Evolutionary conservation across 192 early-diverging fungal species (phyloP), one percentile per base, ranked within the genome.

Genomic region (Coemansia sp.): DNA sequence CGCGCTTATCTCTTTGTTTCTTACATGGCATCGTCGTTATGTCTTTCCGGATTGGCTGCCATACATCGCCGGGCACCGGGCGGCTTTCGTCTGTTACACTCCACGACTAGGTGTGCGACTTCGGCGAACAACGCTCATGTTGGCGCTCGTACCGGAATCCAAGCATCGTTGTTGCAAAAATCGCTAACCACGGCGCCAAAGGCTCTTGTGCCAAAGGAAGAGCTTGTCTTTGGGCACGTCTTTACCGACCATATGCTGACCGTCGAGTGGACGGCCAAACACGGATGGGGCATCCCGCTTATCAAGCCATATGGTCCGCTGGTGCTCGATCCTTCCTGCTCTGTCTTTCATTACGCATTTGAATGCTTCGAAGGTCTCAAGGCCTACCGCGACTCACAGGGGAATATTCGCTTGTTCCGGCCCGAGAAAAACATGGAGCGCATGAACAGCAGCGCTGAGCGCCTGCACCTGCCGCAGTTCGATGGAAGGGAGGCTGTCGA

Each of bases 341-440:
- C 89, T 33, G 95, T 98, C 14, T 94, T 98, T 70, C 95, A 98
- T 75, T 98, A 98, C 65, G 90, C 88, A 6, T 84, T 95, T 11
- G 92, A 93, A 86, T 98, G 94, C 80, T 96, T 98, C 63, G 95
- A 96, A 78, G 90, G 93, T 20, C 84, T 92, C 80, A 93, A 93
- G 85, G 92, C 94, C 27, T 97, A 97, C 85, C 95, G 94, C 81
- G 95, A 95, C 66, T 89, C 89, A 64, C 59, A 91, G 3, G 93
- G 93, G 24, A 88, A 88, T 59, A 91, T 95, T 62, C 87, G 95
- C 55, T 78, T 98, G 57, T 98, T 98, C 87, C 88, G 95, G n/a
- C 95, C 95, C 6, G 91, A 98, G 46, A 93, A 93, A 92, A 98
- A 98, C 88, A 98, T 98, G 94, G 84, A 84, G 74, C 89, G 95